Percentiles rank a stretch among this genome's conserved stretches.
These are phyloP conservation scores for Canavalia ensiformis DNA, from an alignment of 306 rosid species.

Conservation along the genomic window DNA sequence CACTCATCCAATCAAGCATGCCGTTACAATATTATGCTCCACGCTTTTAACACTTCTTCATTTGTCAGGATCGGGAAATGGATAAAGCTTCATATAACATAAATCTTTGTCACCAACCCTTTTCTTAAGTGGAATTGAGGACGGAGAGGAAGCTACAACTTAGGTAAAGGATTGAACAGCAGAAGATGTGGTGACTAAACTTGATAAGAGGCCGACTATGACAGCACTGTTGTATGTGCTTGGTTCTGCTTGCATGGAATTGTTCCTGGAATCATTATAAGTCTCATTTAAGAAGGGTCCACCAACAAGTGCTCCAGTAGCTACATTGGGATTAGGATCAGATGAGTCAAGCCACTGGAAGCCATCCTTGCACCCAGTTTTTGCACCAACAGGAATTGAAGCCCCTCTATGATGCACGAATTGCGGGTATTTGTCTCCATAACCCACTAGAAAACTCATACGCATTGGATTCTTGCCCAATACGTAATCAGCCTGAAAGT, in stretches of 20 bases:
- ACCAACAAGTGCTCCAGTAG: conserved; percentile 94
- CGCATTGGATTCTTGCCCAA: conserved; percentile 87
- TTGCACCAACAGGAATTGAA: conserved; percentile 75
- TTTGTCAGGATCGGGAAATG: conserved; percentile 44
- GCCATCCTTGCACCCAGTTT: conserved; percentile 78
- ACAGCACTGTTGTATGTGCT: conserved; percentile 93
- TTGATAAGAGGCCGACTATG: conserved; percentile 84
- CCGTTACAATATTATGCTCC: conserved; percentile 25
- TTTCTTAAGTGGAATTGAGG: not conserved
- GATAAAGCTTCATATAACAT: conserved; percentile 47
- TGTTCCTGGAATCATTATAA: conserved; percentile 80
- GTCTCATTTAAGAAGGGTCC: conserved; percentile 91
- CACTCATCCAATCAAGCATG: conserved; percentile 42
- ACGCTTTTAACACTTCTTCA: conserved; percentile 5
- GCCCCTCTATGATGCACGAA: conserved; percentile 99
- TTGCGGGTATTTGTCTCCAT: conserved; percentile 81
- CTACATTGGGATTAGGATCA: conserved; percentile 85
- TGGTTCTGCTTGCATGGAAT: conserved; percentile 88
- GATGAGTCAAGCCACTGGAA: conserved; percentile 74
- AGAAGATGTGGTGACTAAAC: conserved; percentile 93
- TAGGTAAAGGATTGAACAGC: conserved; percentile 73
- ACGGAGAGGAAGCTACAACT: conserved; percentile 28
- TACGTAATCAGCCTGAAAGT: conserved; percentile 83
- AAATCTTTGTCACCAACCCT: not conserved
- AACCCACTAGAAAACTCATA: conserved; percentile 91